These are phyloP conservation scores for Chlorophyllum brunneum DNA, from an alignment of 768 basidiomycete genomes.

Conservation along the genomic window DNA sequence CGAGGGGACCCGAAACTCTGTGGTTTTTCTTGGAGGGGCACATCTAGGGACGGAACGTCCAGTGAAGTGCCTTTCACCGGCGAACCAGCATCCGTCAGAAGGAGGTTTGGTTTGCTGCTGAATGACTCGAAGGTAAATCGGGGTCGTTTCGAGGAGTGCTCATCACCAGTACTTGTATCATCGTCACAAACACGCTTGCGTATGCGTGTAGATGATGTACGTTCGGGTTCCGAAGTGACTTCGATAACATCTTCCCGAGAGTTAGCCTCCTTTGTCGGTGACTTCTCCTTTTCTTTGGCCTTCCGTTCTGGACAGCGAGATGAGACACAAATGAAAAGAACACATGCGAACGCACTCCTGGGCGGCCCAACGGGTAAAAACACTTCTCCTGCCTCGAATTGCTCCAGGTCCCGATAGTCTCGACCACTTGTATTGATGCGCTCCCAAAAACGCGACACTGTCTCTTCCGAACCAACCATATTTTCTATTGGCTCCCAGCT, in stretches of 20 bases:
- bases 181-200: slow-evolving; percentile 5
- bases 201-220: background rate
- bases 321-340: background rate
- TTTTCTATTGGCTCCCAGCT: slow-evolving; percentile 71
- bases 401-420: slow-evolving; percentile 42
- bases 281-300: slow-evolving; percentile 7
- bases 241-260: background rate
- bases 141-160: slow-evolving; percentile 2
- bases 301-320: background rate
- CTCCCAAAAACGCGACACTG: slow-evolving; percentile 50
- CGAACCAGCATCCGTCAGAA: background rate
- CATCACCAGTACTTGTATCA: background rate
- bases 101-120: slow-evolving; percentile 9
- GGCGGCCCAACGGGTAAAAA: slow-evolving; percentile 57
- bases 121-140: background rate
- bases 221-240: background rate
- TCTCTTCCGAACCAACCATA: slow-evolving; percentile 53
- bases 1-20: too few relatives aligned
- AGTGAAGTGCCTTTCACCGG: background rate
- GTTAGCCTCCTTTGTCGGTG: background rate
- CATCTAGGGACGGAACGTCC: background rate
- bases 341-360: slow-evolving; percentile 31
- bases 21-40: background rate
- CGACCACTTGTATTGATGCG: slow-evolving; percentile 43
- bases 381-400: slow-evolving; percentile 53